Base-by-base conservation (phyloP, 2,329 filamentous ascomycete genomes). In the Epicoccum sorghinum region DNA sequence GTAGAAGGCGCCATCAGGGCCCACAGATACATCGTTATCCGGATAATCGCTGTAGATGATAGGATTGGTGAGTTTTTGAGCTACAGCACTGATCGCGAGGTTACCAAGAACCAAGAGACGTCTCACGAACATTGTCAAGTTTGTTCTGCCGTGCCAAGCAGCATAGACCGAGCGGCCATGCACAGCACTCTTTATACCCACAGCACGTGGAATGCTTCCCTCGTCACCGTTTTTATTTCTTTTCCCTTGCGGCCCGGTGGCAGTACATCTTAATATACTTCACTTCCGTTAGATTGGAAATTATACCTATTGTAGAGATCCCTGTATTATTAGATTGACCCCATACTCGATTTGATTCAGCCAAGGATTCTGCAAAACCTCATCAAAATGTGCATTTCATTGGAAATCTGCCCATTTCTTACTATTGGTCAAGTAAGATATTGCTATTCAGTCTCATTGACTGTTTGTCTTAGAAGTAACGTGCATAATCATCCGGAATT, bases 1-100 rank as follows among this genome's bases (percentile, higher is more conserved):
- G 67, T 83, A 84, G 66, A 75, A 80, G 5, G 40, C 40, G 27
- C 40, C 40, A 25, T 42, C 40, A 10, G 40, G 40, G 14, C 79
- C 75, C 8, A 77, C 71, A 50, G 79, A 77, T 13, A 84, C 68
- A 57, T 84, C 81, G 25, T 78, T 72, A 58, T 84, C 82, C 0
- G 81, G 75, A 29, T 81, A 73, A 58, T 83, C 81, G 36, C 80
- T 72, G 67, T 77, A 84, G 3, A 83, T 62, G 12, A 83, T 72
- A 0, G 81, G 81, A 57, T 83, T 82, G 13, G 40, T 32, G 27
- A 32, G 14, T 18, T 18, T n/a, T 8, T 10, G 40, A 8, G 14
- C n/a, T 47, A 35, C 14, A 4, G 18, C 25, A 18, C 27, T 23
- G 43, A 8, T 22, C 6, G 24, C 8, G 2, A 37, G n/a, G 33